phyloP scores from a whole-genome alignment of 176 grass and related monocot species.

The Elaeis guineensis region DNA sequence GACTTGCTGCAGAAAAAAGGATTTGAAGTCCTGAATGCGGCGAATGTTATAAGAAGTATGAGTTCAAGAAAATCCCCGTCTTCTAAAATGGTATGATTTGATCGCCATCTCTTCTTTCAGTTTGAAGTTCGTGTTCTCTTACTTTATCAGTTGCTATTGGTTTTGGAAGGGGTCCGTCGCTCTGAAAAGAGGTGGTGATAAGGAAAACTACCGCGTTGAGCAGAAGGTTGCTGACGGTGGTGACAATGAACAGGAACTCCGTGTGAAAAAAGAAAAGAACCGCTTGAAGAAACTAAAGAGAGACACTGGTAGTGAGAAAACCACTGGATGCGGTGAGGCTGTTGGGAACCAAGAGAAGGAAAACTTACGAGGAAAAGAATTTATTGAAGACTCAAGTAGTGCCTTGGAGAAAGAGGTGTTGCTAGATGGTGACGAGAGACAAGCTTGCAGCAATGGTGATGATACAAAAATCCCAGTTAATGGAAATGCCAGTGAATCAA shows the following conservation, averaged over 20 bases:
- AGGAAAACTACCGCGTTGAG: conserved; percentile 19
- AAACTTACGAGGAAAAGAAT: conserved; percentile 26
- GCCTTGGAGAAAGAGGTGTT: conserved; percentile 15
- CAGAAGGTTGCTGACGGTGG: background rate
- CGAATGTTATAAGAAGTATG: conserved; percentile 19
- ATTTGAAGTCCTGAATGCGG: conserved; percentile 34
- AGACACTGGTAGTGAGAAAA: background rate
- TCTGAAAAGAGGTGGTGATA: conserved; percentile 14
- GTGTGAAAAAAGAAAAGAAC: conserved; percentile 1
- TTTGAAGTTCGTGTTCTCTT: background rate
- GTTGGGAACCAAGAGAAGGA: conserved; percentile 26
- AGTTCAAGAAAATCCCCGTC: conserved; percentile 10
- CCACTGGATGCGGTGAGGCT: conserved; percentile 1
- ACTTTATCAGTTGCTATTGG: background rate
- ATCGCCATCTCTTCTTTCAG: background rate
- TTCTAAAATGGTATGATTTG: conserved; percentile 27
- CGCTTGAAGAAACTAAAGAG: conserved; percentile 24
- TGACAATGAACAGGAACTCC: background rate
- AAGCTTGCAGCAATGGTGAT: conserved; percentile 1
- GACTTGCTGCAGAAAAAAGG: conserved; percentile 51
- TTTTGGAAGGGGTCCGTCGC: conserved; percentile 10
- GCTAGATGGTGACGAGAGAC: conserved; percentile 7
- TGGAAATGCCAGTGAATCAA: background rate
- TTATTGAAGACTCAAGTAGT: conserved; percentile 20
- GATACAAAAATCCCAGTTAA: conserved; percentile 1